These are phyloP conservation scores for Physcia stellaris DNA, from an alignment of 495 filamentous ascomycete species.

Conservation along the genomic window DNA sequence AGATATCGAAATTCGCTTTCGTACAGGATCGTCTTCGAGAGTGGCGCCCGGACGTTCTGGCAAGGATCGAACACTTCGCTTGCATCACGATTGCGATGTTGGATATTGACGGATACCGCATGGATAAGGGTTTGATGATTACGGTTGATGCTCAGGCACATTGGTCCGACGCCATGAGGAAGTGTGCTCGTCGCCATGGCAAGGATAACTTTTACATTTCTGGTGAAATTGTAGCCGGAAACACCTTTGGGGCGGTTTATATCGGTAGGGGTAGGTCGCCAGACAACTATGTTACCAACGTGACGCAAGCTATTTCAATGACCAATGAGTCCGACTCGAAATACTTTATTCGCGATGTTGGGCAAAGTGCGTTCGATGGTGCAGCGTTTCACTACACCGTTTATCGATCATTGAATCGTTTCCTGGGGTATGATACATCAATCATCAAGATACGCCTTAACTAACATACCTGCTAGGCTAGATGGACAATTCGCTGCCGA, in stretches of 20 bases:
- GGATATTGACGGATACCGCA: conserved; percentile 58
- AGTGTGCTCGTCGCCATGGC: conserved; percentile 40
- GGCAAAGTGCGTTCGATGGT: conserved; percentile 46
- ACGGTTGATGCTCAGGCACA: conserved; percentile 50
- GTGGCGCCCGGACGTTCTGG: conserved; percentile 47
- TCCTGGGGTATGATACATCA: conserved; percentile 30
- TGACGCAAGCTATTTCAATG: conserved; percentile 32
- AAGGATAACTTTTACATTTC: conserved; percentile 53
- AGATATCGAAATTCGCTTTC: conserved; percentile 60
- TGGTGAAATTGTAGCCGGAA: conserved; percentile 52
- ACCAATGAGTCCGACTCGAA: conserved; percentile 29
- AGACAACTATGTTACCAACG: conserved; percentile 30
- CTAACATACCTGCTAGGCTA: conserved; percentile 18
- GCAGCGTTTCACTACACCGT: conserved; percentile 60
- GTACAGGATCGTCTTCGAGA: conserved; percentile 65
- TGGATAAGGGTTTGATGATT: conserved; percentile 55
- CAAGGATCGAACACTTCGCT: conserved; percentile 47
- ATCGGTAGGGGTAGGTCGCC: conserved; percentile 52
- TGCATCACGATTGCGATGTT: conserved; percentile 50
- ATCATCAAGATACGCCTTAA: neutral
- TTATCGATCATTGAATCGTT: conserved; percentile 54
- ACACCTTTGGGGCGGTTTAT: conserved; percentile 50
- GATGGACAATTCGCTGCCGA: conserved; percentile 49
- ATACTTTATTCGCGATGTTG: conserved; percentile 43
- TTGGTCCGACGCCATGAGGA: conserved; percentile 37